These are phyloP conservation scores for Zygotorulaspora florentina DNA, from an alignment of 805 yeast species.

Conservation along the genomic window DNA sequence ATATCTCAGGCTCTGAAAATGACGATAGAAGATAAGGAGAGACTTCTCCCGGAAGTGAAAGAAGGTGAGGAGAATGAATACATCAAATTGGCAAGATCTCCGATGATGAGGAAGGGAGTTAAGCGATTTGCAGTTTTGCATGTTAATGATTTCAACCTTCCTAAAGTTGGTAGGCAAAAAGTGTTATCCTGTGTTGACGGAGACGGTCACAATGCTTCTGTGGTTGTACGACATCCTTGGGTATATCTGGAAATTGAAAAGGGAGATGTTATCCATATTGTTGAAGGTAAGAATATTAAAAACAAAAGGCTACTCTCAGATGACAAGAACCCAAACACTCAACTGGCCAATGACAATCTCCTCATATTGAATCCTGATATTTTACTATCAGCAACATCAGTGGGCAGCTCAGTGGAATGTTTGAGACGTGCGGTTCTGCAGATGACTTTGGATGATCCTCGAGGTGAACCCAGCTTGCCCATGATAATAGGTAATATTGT, in stretches of 20 bases:
- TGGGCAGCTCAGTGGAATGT: conserved; percentile 74
- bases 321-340: conserved; percentile 27
- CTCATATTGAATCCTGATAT: conserved; percentile 81
- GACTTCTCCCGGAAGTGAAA: not conserved
- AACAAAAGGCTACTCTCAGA: conserved; percentile 30
- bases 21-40: not conserved
- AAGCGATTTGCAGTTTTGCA: conserved; percentile 28
- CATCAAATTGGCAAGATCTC: conserved; percentile 36
- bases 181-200: conserved; percentile 50
- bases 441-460: conserved; percentile 51
- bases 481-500: conserved; percentile 77
- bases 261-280: conserved; percentile 59
- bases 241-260: conserved; percentile 43
- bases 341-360: conserved; percentile 46
- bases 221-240: conserved; percentile 63
- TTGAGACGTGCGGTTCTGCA: conserved; percentile 63
- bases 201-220: conserved; percentile 33
- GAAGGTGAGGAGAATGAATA: conserved; percentile 4
- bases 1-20: conserved; percentile 15
- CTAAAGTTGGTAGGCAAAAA: conserved; percentile 41
- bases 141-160: conserved; percentile 17
- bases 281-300: conserved; percentile 39
- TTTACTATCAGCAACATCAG: conserved; percentile 72
- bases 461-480: conserved; percentile 58
- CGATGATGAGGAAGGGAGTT: conserved; percentile 45